Conservation (phyloP, 768 basidiomycete genomes). For the Boletus fagicola region DNA sequence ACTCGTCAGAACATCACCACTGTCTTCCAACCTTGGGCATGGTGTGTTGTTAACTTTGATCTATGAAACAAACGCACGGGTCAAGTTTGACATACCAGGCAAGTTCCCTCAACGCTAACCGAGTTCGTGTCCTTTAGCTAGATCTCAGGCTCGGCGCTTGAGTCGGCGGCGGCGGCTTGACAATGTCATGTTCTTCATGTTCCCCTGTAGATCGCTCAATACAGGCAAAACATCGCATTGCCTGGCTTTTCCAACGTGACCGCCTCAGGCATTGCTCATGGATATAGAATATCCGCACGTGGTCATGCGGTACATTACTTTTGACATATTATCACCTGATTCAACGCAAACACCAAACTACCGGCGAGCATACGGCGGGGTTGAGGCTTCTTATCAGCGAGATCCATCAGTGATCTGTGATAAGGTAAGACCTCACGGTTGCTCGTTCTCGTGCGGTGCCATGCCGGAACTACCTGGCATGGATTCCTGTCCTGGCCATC, state of each 20-base stretch:
- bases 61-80: background rate
- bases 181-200: too few relatives aligned
- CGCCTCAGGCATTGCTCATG: background rate
- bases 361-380: background rate
- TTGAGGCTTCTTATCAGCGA: too few relatives aligned
- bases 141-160: background rate
- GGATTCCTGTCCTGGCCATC: too few relatives aligned
- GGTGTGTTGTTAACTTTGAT: background rate
- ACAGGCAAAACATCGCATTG: background rate
- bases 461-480: too few relatives aligned
- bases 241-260: background rate
- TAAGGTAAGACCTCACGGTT: too few relatives aligned
- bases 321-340: background rate
- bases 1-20: background rate
- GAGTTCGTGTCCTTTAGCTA: background rate
- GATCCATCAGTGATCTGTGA: too few relatives aligned
- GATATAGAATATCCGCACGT: background rate
- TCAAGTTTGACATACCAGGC: background rate
- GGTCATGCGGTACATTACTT: background rate
- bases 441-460: too few relatives aligned
- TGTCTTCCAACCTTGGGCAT: background rate
- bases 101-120: too few relatives aligned
- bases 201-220: background rate
- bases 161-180: too few relatives aligned
- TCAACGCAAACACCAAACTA: background rate